A percentile compares a stretch with the other conserved stretches of the same genome.
phyloP scores from a whole-genome alignment of 148 eudicot species.

The Heliosperma pusillum region DNA sequence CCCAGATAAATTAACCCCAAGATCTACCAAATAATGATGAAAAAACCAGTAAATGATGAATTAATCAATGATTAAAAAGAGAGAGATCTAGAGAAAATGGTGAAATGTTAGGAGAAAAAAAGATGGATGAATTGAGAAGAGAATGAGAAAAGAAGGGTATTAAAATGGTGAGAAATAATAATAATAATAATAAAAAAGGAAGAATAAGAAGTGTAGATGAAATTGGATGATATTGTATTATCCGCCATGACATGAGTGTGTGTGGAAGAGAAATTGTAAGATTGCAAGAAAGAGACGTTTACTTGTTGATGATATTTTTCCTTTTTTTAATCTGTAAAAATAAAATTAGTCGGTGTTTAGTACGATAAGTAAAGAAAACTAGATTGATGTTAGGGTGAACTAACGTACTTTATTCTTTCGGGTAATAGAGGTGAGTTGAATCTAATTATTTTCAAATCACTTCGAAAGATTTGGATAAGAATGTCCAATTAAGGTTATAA shows the following conservation, averaged over 20 bases:
- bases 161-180: constrained; percentile 15
- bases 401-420: too few relatives aligned
- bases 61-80: neutral
- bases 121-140: neutral
- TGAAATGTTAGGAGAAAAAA: neutral
- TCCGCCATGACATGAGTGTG: constrained; percentile 35
- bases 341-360: too few relatives aligned
- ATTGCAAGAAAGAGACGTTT: constrained; percentile 10
- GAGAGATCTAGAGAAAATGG: neutral
- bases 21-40: constrained; percentile 16
- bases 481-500: too few relatives aligned
- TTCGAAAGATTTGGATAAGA: too few relatives aligned
- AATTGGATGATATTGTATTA: constrained; percentile 26
- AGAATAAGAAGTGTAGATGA: constrained; percentile 20
- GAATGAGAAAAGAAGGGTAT: constrained; percentile 18
- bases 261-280: constrained; percentile 11
- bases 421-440: too few relatives aligned
- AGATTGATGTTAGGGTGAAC: too few relatives aligned
- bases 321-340: too few relatives aligned
- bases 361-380: too few relatives aligned
- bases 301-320: constrained; percentile 7
- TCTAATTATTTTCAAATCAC: too few relatives aligned
- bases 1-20: constrained; percentile 14
- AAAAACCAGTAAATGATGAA: neutral
- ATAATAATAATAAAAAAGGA: too few relatives aligned